Base-by-base conservation (phyloP, 179 eudicot genomes). In the Heliamphora pulchella region DNA sequence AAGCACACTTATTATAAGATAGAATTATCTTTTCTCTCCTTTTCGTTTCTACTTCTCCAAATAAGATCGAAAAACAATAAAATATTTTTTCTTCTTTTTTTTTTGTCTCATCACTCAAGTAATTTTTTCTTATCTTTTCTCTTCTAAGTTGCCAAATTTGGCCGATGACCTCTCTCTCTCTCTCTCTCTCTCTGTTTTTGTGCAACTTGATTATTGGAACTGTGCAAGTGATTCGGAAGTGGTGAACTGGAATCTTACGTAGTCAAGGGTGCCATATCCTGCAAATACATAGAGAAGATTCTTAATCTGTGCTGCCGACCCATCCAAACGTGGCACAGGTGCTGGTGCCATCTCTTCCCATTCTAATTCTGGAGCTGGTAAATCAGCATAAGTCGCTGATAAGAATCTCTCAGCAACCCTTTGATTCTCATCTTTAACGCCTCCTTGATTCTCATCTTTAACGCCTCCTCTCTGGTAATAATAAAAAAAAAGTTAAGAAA, bases 371-470 rank as follows among this genome's bases (percentile, higher is more conserved):
- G 97, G 92, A 44, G 82, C 98, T 20, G 91, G 91, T 80, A 96
- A 88, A 82, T 96, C 99, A 46, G 99, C 98, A 85, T 90, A 96
- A 17, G 97, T 96, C n/a, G 93, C 97, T n/a, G 99, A 89, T 51
- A 94, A 80, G 43, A 89, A n/a, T 79, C 96, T 90, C 54, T 71
- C 88, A 62, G 86, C 77, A 53, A 47, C 79, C 39, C 71, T 79
- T 53, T 80, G 54, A 39, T 85, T 84, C 70, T 80, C 75, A 31
- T 76, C 82, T 80, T 86, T 68, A 78, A 18, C 81, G 31, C 31
- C 70, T 4, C 17, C 4, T 20, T 55, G 73, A 55, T 81, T 75
- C 48, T 81, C 46, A n/a, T 58, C 71, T 66, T 55, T 74, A 71
- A 58, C 20, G 39, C 81, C 77, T 63, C 17, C 48, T 44, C 43